Base-by-base conservation (phyloP, 805 yeast genomes). In the Myxozyma lipomycoides region DNA sequence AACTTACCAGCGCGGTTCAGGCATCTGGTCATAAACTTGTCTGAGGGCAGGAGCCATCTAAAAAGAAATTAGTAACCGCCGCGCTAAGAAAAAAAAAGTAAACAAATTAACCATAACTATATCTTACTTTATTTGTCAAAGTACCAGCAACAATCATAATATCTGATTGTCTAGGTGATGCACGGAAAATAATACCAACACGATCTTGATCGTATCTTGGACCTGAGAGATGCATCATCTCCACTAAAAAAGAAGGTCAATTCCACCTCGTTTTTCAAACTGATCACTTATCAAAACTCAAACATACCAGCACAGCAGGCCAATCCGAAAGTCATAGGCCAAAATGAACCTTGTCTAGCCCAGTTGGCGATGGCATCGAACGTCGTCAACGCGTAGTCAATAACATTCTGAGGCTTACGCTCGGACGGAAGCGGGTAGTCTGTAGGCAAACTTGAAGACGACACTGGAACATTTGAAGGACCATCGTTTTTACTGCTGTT, bases 1-100 rank as follows among this genome's bases (percentile, higher is more conserved):
- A 5, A 23, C 54, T 34, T 37, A 50, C 54, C 95, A 86, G 72
- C 90, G 81, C 42, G 95, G 95, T 62, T 84, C 93, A 32, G 95
- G 88, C 95, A 87, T 87, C 72, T 86, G 95, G 70, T 86, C 95
- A 70, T 87, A 86, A 30, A 86, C 95, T 73, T 86, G 93, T 74
- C 95, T 83, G 68, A 86, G 75, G 23, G 93, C 93, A 37, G 95
- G 95, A 1, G 95, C 95, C 95, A 86, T 86, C 73, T 48, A 25
- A 28, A 28, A 7, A 9, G 12, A 28, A 12, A 9, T 12, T 9
- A 12, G 12, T 28, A 7, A 28, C 12, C 32, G 32, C 42, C 40
- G 22, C 18, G 10, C 22, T 7, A 17, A 36, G 15, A 39, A 22
- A 6, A 37, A 9, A 17, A n/a, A 9, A 37, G 18, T 18, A 9